Base-by-base conservation (phyloP, 192 early-diverging fungal genomes). In the Lobosporangium transversale region DNA sequence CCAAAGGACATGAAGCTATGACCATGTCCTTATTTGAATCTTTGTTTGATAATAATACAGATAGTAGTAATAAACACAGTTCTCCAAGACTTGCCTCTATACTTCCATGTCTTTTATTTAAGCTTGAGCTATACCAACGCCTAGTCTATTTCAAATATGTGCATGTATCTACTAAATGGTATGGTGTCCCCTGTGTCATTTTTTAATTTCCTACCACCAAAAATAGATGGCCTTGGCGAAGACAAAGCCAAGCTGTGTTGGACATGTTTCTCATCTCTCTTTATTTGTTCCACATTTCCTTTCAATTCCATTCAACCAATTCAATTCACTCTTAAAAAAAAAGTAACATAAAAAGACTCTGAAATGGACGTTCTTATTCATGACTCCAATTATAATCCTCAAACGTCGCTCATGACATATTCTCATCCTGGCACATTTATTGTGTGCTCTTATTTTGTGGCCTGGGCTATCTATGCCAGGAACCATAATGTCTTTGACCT, bases 391-490 rank as follows among this genome's bases (percentile, higher is more conserved):
- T 51, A 71, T 55, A 52, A 57, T n/a, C 56, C 56, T 0, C 62
- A 74, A 43, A 59, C 55, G 1, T 47, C 50, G 20, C 21, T 64
- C 70, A 57, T 54, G 40, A 42, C 30, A 17, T 20, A n/a, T n/a
- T 15, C 32, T 21, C 64, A 76, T 27, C 65, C 63, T 8, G 73
- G 65, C 26, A 54, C 57, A 6, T 76, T 76, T 58, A 59, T 76
- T 31, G 73, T 76, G 18, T 76, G 64, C 53, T 57, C 58, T 5
- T 82, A 82, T 51, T 82, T 79, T 64, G 69, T 70, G 1, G 66
- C 75, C 44, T 82, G 93, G 93, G 85, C 83, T 9, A 92, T 93
- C 35, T 94, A 94, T 63, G 89, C 80, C 78, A 84, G 91, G 70
- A 83, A 78, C 30, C 90, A 86, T 66, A 82, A 81, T 56, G 89